Conservation (phyloP, 176 grass and related monocot genomes). For the Dactylis glomerata region DNA sequence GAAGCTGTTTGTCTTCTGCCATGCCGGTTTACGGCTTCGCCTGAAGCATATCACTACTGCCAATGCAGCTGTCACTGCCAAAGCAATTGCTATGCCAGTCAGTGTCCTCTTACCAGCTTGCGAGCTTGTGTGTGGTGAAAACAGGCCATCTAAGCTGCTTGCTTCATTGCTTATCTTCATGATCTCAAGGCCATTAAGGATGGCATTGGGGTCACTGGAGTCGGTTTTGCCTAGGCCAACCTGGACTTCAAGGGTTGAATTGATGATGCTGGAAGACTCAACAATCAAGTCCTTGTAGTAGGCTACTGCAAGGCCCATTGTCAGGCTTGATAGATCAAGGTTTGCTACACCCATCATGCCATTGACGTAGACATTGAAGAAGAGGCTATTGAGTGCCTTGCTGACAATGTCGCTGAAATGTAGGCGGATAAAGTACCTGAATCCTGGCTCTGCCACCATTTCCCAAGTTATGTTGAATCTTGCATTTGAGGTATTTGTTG, state of each 20-base stretch:
- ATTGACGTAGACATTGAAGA: slow-evolving; percentile 91
- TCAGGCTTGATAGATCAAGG: slow-evolving; percentile 75
- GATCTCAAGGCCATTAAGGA: slow-evolving; percentile 89
- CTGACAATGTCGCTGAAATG: slow-evolving; percentile 94
- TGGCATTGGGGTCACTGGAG: slow-evolving; percentile 55
- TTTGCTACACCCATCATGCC: slow-evolving; percentile 61
- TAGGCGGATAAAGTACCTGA: slow-evolving; percentile 71
- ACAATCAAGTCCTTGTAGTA: slow-evolving; percentile 75
- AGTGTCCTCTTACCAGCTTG: slow-evolving; percentile 41
- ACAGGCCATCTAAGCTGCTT: slow-evolving; percentile 74
- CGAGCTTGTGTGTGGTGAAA: slow-evolving; percentile 45
- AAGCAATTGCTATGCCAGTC: slow-evolving; percentile 55
- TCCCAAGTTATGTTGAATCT: slow-evolving; percentile 85
- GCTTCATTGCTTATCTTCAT: slow-evolving; percentile 94
- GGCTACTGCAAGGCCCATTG: slow-evolving; percentile 69
- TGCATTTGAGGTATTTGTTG: slow-evolving; percentile 56
- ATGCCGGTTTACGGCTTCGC: slow-evolving; percentile 40
- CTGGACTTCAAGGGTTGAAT: slow-evolving; percentile 70
- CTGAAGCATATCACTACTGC: slow-evolving; percentile 53
- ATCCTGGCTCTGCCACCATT: slow-evolving; percentile 66
- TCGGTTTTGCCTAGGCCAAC: slow-evolving; percentile 51
- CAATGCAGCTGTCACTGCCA: slow-evolving; percentile 43
- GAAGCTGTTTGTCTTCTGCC: slow-evolving; percentile 80
- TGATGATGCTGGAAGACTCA: slow-evolving; percentile 74
- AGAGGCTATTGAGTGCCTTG: slow-evolving; percentile 77